Conservation (phyloP, 495 filamentous ascomycete genomes). For the Parmelia sp. region DNA sequence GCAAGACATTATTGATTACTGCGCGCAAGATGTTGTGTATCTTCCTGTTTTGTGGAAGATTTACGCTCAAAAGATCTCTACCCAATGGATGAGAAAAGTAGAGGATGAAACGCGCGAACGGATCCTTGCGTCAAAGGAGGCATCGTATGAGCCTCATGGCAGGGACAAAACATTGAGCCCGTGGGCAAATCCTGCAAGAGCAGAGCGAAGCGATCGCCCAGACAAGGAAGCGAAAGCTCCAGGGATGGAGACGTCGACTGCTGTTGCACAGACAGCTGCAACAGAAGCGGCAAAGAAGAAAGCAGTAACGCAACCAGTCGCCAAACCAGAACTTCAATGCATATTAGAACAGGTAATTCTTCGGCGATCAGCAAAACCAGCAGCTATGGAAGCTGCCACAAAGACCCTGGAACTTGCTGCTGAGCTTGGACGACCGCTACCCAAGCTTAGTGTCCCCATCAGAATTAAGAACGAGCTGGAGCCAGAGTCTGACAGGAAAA, state of each 20-base stretch:
- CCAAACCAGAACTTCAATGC: background rate
- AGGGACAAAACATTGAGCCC: conserved; percentile 7
- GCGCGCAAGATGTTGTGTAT: conserved; percentile 41
- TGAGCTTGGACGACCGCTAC: background rate
- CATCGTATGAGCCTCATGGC: conserved; percentile 12
- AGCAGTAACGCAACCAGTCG: conserved; percentile 9
- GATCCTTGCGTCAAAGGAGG: conserved; percentile 19
- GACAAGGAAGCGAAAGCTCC: background rate
- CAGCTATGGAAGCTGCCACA: background rate
- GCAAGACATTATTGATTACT: conserved; percentile 41
- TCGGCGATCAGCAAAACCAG: background rate
- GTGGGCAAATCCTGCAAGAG: conserved; percentile 11
- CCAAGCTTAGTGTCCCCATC: background rate
- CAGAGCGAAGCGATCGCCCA: background rate
- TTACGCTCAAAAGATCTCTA: conserved; percentile 30
- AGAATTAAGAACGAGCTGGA: conserved; percentile 4
- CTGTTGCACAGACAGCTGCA: conserved; percentile 1
- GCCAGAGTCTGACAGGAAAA: background rate
- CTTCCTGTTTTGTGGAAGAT: conserved; percentile 34
- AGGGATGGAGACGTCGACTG: background rate
- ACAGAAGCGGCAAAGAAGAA: conserved; percentile 6
- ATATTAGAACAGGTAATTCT: background rate
- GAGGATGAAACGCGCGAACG: conserved; percentile 26
- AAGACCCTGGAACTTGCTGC: background rate
- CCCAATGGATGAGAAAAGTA: conserved; percentile 27